Evolutionary conservation across 2,329 filamentous ascomycete genomes (phyloP).

Genomic region (Aspergillus sp.): DNA sequence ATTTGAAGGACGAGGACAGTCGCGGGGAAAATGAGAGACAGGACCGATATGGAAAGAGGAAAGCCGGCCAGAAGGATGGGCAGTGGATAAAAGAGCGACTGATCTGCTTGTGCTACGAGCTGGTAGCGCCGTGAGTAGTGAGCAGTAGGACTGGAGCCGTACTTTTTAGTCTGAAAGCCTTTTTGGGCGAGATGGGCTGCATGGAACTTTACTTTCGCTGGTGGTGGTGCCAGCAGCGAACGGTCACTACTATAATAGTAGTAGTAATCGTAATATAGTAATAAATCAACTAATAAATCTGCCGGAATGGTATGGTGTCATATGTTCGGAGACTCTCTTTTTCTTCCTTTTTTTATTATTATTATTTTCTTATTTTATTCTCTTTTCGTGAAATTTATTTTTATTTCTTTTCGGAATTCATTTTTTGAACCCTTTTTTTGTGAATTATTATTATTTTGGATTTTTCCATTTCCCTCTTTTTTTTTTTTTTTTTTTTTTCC

Average conservation of each 20-base stretch:
- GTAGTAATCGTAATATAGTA: slow-evolving; percentile 10
- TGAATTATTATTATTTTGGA: background rate
- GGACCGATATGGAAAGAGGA: slow-evolving; percentile 31
- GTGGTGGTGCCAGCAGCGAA: slow-evolving; percentile 13
- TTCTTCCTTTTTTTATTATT: slow-evolving; percentile 7
- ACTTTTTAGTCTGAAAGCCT: slow-evolving; percentile 23
- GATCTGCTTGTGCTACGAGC: slow-evolving; percentile 40
- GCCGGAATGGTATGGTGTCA: slow-evolving; percentile 11
- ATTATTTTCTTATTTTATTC: slow-evolving; percentile 7
- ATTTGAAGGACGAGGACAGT: slow-evolving; percentile 30
- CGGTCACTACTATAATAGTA: slow-evolving; percentile 6
- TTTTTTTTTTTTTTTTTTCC: background rate
- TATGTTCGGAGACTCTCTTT: slow-evolving; percentile 11
- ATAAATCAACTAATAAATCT: slow-evolving; percentile 13
- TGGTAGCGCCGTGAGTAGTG: slow-evolving; percentile 33
- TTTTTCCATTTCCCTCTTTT: background rate
- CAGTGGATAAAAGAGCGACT: slow-evolving; percentile 40
- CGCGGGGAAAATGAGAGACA: slow-evolving; percentile 39
- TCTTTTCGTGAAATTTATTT: background rate
- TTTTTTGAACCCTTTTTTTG: background rate
- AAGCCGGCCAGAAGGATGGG: slow-evolving; percentile 28
- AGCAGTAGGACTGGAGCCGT: slow-evolving; percentile 29
- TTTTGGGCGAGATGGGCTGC: slow-evolving; percentile 15
- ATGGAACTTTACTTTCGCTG: slow-evolving; percentile 9
- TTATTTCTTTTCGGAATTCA: background rate